Conservation (phyloP, 164 flowering plant genomes). For the Cinnamomum chago region DNA sequence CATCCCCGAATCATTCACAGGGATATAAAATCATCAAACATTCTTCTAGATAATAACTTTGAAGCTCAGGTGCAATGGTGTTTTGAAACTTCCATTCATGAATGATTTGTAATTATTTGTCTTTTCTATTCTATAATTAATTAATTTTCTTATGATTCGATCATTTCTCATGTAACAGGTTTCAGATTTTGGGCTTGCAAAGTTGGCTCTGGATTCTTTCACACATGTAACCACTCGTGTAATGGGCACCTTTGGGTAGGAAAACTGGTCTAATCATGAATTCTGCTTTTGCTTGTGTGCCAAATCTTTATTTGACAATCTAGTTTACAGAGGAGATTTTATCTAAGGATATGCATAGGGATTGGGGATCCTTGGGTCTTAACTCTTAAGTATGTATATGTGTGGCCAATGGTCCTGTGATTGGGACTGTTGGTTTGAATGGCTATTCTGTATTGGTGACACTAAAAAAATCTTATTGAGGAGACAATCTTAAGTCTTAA, state of each 20-base stretch:
- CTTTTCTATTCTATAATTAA: neutral
- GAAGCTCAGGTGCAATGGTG: slow-evolving; percentile 63
- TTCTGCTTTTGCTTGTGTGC: neutral
- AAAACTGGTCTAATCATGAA: neutral
- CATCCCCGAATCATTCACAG: slow-evolving; percentile 91
- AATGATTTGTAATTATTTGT: neutral
- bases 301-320: neutral
- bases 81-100: neutral
- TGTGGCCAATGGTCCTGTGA: neutral
- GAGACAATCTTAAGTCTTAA: neutral
- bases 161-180: slow-evolving; percentile 41
- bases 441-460: neutral
- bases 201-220: slow-evolving; percentile 61
- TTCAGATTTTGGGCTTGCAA: slow-evolving; percentile 94
- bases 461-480: neutral
- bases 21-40: slow-evolving; percentile 91
- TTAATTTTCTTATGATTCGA: neutral
- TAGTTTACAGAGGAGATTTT: neutral
- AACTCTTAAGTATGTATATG: neutral
- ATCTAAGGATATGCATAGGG: neutral
- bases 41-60: slow-evolving; percentile 73
- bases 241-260: slow-evolving; percentile 95
- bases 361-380: neutral
- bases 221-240: slow-evolving; percentile 90
- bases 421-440: neutral